Evolutionary conservation across 2,329 filamentous ascomycete genomes (phyloP), one percentile per base, ranked within the genome.

Genomic region (Emergomyces africanus): DNA sequence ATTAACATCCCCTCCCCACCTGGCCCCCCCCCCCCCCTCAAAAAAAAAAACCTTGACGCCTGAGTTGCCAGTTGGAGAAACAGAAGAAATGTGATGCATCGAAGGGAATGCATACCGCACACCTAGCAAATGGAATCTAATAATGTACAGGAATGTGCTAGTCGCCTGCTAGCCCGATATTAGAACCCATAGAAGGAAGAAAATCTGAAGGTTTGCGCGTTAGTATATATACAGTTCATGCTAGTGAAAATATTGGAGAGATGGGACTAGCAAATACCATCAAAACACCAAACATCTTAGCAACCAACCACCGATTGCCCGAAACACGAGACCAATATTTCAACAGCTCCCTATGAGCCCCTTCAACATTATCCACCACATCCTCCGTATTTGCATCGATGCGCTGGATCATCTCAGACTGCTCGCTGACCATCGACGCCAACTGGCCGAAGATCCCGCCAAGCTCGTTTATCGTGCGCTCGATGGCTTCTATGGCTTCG

Each of bases 331-430:
- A 87, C 92, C 94, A 99, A 75, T 97, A 99, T 73, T 96, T 96
- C 76, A 99, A 83, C 69, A 99, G 72, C 74, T 99, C 92, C 63
- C 91, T 82, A 71, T 99, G 94, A 5, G 94, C 94, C 20, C 94
- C 94, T 69, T 96, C 84, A n/a, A 99, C 92, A 67, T 99, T 99
- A 69, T 97, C 92, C 58, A 99, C 92, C 5, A 99, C 90, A 67
- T 96, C 91, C 69, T 99, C 94, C 1, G 92, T 96, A 73, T 97
- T 96, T 64, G 92, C 92, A 68, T 97, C 92, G 69, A 96, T 96
- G 55, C 92, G 82, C 74, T 97, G 90, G 64, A 99, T 95, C 87
- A 96, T 95, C 74, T 96, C 94, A 62, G 89, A 90, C 75, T 99
- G 94, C 72, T 99, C 92, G 59, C 88, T 90, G 35, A 99, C 94